Evolutionary conservation across 148 eudicot genomes (phyloP).

Genomic region (Drosera capensis): DNA sequence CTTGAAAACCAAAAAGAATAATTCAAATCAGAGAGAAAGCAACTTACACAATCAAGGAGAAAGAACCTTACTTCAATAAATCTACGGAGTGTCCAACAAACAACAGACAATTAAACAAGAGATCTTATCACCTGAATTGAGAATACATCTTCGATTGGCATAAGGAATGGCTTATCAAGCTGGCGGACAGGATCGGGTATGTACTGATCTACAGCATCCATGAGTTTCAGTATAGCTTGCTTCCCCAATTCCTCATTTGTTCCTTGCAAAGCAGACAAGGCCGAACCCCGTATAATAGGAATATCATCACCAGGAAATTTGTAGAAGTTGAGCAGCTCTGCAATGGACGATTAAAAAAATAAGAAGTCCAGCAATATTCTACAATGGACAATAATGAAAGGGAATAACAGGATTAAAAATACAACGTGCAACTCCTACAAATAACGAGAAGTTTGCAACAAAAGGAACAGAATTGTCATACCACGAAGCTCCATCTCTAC

Average conservation of each 20-base stretch:
- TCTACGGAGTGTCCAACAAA: too few relatives aligned
- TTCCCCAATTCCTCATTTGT: constrained; percentile 84
- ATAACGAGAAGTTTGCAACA: not conserved
- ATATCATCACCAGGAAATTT: constrained; percentile 94
- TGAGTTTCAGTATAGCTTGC: constrained; percentile 77
- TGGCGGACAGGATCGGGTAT: too few relatives aligned
- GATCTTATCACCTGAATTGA: constrained; percentile 80
- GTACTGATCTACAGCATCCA: constrained; percentile 92
- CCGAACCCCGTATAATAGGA: constrained; percentile 84
- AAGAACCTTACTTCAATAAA: too few relatives aligned
- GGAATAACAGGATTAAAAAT: too few relatives aligned
- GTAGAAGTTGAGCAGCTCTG: constrained; percentile 91
- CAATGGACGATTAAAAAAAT: too few relatives aligned
- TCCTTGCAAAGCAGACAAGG: constrained; percentile 83
- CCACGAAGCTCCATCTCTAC: constrained; percentile 57
- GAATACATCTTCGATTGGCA: too few relatives aligned
- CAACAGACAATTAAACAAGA: too few relatives aligned
- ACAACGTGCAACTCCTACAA: too few relatives aligned
- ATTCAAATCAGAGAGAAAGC: not conserved
- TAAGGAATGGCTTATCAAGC: too few relatives aligned
- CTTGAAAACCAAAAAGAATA: constrained; percentile 18
- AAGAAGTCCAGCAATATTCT: too few relatives aligned
- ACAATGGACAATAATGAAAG: too few relatives aligned
- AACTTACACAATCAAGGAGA: not conserved
- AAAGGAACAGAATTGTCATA: too few relatives aligned